phyloP scores from a whole-genome alignment of 179 eudicot genomes.

The Carnegiea gigantea region DNA sequence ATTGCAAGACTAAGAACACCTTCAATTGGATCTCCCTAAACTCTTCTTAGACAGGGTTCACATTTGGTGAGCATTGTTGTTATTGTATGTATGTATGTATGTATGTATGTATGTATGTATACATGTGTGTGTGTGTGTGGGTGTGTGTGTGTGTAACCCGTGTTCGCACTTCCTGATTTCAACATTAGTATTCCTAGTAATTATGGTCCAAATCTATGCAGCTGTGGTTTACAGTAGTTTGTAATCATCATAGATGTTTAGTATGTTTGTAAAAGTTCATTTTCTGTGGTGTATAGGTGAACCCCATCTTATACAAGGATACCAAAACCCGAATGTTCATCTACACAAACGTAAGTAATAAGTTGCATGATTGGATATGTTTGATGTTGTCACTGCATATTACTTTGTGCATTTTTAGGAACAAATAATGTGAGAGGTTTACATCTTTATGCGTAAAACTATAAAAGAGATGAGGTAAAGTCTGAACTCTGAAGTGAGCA shows the following conservation, averaged over 20 bases:
- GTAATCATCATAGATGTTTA: not conserved
- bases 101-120: no score
- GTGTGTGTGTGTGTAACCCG: no score
- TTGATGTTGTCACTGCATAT: not conserved
- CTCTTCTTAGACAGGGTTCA: not conserved
- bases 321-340: conserved; percentile 16
- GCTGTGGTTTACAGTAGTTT: not conserved
- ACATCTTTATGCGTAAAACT: not conserved
- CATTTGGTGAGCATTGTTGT: not conserved
- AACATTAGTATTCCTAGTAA: not conserved
- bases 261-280: not conserved
- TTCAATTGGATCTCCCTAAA: not conserved
- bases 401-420: not conserved
- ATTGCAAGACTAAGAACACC: not conserved
- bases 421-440: not conserved
- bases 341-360: conserved; percentile 21
- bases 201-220: not conserved
- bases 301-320: conserved; percentile 22
- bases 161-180: not conserved
- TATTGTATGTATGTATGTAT: no score
- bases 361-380: not conserved
- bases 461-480: not conserved
- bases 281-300: conserved; percentile 8
- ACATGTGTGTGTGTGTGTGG: no score
- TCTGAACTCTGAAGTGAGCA: no score